Conservation (phyloP, 495 filamentous ascomycete species). For the Penicillium steckii region DNA sequence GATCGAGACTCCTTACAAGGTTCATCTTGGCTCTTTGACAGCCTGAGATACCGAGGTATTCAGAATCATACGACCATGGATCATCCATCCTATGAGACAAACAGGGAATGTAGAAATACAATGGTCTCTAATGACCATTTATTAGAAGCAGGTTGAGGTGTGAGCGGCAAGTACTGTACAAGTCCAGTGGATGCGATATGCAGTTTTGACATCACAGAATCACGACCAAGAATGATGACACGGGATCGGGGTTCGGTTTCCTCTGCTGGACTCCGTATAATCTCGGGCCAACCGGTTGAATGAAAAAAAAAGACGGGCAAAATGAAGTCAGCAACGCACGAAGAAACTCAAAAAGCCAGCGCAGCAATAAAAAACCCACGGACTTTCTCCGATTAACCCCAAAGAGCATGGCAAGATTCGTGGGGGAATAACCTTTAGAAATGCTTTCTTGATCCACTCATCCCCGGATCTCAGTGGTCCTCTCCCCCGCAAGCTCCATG, state of each 20-base stretch:
- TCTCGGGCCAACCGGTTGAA: neutral
- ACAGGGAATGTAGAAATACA: too few relatives aligned
- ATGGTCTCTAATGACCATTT: too few relatives aligned
- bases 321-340: neutral
- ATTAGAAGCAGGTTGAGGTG: too few relatives aligned
- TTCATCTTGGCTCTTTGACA: too few relatives aligned
- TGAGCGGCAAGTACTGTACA: too few relatives aligned
- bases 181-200: neutral
- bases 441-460: neutral
- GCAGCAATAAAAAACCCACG: too few relatives aligned
- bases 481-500: neutral
- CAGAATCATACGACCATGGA: too few relatives aligned
- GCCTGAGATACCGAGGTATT: too few relatives aligned
- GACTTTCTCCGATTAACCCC: slow-evolving; percentile 4
- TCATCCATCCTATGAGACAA: too few relatives aligned
- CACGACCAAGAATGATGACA: neutral
- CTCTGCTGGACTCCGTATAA: neutral
- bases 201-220: neutral
- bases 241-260: neutral
- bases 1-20: too few relatives aligned
- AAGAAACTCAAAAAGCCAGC: neutral
- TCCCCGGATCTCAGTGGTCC: slow-evolving; percentile 3
- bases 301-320: neutral
- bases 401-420: neutral
- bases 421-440: neutral